Conservation (phyloP, 2,329 filamentous ascomycete species). For the Hortaea werneckii region DNA sequence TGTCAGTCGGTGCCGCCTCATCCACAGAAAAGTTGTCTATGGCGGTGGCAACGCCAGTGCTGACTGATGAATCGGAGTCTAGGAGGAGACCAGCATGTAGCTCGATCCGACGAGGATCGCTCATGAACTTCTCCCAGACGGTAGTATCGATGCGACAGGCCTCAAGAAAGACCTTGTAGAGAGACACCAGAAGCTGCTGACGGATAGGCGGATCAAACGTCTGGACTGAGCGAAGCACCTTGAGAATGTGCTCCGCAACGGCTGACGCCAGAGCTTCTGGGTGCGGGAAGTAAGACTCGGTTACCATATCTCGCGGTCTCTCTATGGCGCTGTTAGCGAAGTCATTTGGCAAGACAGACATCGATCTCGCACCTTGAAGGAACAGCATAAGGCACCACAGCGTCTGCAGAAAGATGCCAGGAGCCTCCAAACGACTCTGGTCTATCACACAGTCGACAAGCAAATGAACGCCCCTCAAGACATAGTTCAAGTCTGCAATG, state of each 20-base stretch:
- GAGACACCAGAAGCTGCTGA: neutral
- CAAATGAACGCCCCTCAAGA: slow-evolving; percentile 16
- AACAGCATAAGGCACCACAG: slow-evolving; percentile 15
- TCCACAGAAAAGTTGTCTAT: slow-evolving; percentile 18
- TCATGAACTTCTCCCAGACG: slow-evolving; percentile 19
- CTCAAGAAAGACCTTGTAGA: slow-evolving; percentile 3
- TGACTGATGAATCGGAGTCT: slow-evolving; percentile 8
- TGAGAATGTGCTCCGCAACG: no score
- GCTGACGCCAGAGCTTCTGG: no score
- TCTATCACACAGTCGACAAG: slow-evolving; percentile 17
- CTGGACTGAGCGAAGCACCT: no score
- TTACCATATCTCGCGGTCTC: slow-evolving; percentile 5
- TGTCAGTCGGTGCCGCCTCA: slow-evolving; percentile 4
- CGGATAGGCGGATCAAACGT: no score
- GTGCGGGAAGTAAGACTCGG: slow-evolving; percentile 13
- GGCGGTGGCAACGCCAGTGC: slow-evolving; percentile 5
- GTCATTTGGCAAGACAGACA: neutral
- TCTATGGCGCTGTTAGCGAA: slow-evolving; percentile 9
- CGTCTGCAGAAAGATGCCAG: slow-evolving; percentile 6
- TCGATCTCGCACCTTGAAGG: slow-evolving; percentile 13
- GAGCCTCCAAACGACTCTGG: slow-evolving; percentile 3
- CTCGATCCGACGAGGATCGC: slow-evolving; percentile 19
- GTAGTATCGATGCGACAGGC: slow-evolving; percentile 5
- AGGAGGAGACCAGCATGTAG: slow-evolving; percentile 27
- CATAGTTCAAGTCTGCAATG: slow-evolving; percentile 19